Base-by-base conservation (phyloP, 306 rosid genomes). In the Oxytropis ochrocephala region DNA sequence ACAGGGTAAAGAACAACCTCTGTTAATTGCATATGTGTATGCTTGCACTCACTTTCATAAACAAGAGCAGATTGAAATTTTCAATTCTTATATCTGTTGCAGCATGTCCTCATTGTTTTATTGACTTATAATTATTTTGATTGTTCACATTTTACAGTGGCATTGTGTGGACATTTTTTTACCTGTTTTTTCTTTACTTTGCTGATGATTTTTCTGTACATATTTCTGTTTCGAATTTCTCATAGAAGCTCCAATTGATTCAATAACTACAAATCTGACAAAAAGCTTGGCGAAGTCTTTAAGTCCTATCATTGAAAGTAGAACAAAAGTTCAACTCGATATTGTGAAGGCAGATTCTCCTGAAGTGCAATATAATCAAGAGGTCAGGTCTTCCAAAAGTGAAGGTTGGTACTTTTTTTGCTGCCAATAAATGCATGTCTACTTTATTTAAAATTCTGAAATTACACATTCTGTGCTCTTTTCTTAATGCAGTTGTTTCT, bases 201-300 rank as follows among this genome's bases (percentile, higher is more conserved):
- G 16, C 43, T 79, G 73, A 75, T 16, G 19, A 57, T 16, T 53
- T 33, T 41, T 3, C 48, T 46, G 19, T 24, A 6, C 36, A n/a
- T 68, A 24, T 38, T 29, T 69, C 18, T 57, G 48, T 56, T 30
- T 60, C 77, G 83, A 64, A 30, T 73, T 64, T 70, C 75, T 13
- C 47, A 70, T 9, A 14, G 73, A 41, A 21, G 65, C 64, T 58
- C 69, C 60, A 57, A 48, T 63, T 56, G 57, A 46, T 63, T 63
- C 81, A 52, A 14, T 57, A 17, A 13, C 77, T 61, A 5, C 62
- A 56, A 68, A 73, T 12, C 55, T 59, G 38, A 58, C 13, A 19
- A 71, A 77, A 32, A 53, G 70, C 21, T 42, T 9, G 50, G 81
- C 17, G 54, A 70, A 70, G 67, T 60, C 64, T 65, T 3, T 46